Percentiles rank a stretch among this genome's conserved stretches.
phyloP scores from a whole-genome alignment of 116 monocot species.

The Trichopus zeylanicus region DNA sequence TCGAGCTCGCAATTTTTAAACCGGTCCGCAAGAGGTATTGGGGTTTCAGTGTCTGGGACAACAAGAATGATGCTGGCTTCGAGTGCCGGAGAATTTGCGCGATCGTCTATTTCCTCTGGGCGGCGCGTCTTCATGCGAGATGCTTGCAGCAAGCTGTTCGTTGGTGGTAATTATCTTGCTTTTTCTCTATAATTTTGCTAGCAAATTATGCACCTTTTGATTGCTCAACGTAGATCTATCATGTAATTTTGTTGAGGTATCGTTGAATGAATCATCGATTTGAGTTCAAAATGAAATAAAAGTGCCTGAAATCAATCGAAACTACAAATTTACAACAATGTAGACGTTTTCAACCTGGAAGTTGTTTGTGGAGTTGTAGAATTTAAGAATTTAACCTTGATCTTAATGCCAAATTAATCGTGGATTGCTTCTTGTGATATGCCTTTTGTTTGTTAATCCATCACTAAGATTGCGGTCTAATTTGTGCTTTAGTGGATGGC shows the following conservation, averaged over 20 bases:
- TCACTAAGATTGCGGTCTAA: no score
- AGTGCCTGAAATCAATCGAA: not conserved
- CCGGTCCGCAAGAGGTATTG: not conserved
- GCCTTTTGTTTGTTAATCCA: not conserved
- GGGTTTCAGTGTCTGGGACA: not conserved
- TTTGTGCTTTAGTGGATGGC: no score
- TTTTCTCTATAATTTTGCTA: not conserved
- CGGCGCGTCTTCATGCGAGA: not conserved
- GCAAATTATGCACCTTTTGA: not conserved
- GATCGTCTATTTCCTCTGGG: not conserved
- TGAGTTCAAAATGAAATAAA: no score
- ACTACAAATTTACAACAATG: not conserved
- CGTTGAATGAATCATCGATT: not conserved
- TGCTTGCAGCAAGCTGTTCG: conserved; percentile 2
- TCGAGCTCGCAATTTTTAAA: no score
- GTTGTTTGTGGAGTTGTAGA: no score
- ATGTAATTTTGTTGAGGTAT: not conserved
- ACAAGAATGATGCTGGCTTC: not conserved
- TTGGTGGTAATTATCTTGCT: not conserved
- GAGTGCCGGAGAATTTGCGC: not conserved
- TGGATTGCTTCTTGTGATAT: no score
- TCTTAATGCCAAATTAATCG: no score
- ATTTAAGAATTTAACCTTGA: no score
- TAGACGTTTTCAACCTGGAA: not conserved
- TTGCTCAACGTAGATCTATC: not conserved